These are phyloP conservation scores for Zostera marina DNA, from an alignment of 116 monocot species.

Conservation along the genomic window DNA sequence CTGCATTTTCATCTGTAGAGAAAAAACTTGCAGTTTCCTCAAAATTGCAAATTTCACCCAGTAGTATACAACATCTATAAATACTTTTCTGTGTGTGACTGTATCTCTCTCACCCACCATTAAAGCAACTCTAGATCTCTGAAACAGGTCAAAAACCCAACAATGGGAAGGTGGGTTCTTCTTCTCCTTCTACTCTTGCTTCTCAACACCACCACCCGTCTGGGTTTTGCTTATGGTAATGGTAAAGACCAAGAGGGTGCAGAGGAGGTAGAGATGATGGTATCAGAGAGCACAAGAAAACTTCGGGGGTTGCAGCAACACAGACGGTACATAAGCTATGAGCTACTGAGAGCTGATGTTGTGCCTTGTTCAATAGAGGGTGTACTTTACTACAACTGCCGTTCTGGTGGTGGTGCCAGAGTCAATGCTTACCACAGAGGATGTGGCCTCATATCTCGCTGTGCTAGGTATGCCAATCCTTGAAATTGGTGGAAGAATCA, in stretches of 20 bases:
- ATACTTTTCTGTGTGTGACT: too few relatives aligned
- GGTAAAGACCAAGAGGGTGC: conserved; percentile 5
- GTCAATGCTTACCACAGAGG: conserved; percentile 41
- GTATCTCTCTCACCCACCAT: neutral
- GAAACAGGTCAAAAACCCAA: neutral
- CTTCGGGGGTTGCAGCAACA: conserved; percentile 8
- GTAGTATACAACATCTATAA: too few relatives aligned
- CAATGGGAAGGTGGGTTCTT: conserved; percentile 4
- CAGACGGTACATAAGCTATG: conserved; percentile 60
- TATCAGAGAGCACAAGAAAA: conserved; percentile 23
- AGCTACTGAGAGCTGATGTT: conserved; percentile 31
- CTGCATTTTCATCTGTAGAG: too few relatives aligned
- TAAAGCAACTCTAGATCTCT: neutral
- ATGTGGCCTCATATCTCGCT: conserved; percentile 40
- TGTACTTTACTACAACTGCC: conserved; percentile 52
- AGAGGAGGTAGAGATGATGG: conserved; percentile 23
- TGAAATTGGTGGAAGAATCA: conserved; percentile 1
- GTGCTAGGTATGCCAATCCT: conserved; percentile 13
- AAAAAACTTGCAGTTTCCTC: too few relatives aligned
- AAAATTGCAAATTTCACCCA: too few relatives aligned
- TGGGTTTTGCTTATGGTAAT: neutral
- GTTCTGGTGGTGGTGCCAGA: conserved; percentile 7
- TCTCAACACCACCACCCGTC: neutral
- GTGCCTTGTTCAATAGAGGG: conserved; percentile 48
- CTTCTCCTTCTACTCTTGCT: neutral